Evolutionary conservation across 176 grass and related monocot genomes (phyloP), one percentile per base, ranked within the genome.

Genomic region (Hsuehochloa calcarea): DNA sequence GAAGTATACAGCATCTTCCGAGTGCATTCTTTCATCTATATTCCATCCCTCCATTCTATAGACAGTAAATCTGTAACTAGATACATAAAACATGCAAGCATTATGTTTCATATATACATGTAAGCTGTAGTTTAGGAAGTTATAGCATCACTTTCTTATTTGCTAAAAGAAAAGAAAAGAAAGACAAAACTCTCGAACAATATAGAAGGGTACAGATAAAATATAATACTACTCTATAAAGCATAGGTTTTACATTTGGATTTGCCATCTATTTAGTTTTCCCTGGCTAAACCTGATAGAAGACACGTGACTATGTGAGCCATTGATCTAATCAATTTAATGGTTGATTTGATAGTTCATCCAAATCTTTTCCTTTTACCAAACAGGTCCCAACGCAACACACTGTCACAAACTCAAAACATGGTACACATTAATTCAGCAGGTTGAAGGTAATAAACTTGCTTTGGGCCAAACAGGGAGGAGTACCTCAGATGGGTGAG

Each of bases 401-500:
- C 68, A 19, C 9, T 44, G 15, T 16, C 62, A 84, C 39, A 61
- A 23, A 60, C 17, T n/a, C 17, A 19, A 78, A 37, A 37, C 10
- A 68, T 47, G 23, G 4, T 14, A 58, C 22, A 4, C 17, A 61
- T 14, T 60, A 49, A 52, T 68, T 68, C 10, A 52, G 0, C 1
- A 23, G 4, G 60, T 46, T 35, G 35, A 10, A 44, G 3, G 4
- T 70, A 38, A 61, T 59, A 46, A n/a, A 70, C 75, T 51, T 86
- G 55, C 56, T 86, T 63, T 35, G n/a, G 5, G 27, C 1, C 31
- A 72, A 80, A 80, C 5, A 52, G 1, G 0, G 16, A 41, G 40
- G 52, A 81, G 50, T 81, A 96, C 94, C 91, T 96, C 86, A 77
- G 91, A 73, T 82, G 88, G 71, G 3, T 79, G 68, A 49, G 85